A percentile compares a stretch with the other conserved stretches of the same genome.
Evolutionary conservation across 1,139 yeast species (phyloP).

Genomic region (Sugiyamaella pinicola): DNA sequence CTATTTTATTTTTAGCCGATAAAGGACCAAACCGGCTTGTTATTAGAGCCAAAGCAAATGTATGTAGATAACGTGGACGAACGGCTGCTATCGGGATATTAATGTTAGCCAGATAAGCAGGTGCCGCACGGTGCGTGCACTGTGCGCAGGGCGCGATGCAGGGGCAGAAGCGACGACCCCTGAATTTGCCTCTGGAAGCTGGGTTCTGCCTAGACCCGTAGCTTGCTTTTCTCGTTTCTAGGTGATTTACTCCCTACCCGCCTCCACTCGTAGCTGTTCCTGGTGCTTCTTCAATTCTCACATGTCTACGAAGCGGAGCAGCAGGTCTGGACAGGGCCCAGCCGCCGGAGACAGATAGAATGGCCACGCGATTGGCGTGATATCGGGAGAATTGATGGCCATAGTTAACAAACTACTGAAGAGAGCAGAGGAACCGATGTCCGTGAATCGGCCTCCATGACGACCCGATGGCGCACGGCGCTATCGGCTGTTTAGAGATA

Average conservation of each 20-base stretch:
- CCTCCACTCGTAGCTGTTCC: neutral
- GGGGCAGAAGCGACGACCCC: neutral
- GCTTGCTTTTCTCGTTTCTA: no score
- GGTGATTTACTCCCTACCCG: no score
- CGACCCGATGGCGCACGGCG: neutral
- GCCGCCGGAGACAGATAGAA: slow-evolving; percentile 1
- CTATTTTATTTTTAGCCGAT: no score
- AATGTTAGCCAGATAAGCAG: neutral
- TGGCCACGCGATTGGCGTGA: no score
- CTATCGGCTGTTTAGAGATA: neutral
- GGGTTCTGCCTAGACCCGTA: no score
- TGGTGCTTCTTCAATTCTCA: neutral
- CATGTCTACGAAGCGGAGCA: neutral
- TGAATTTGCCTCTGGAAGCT: neutral
- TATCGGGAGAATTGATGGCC: no score
- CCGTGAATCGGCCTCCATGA: neutral
- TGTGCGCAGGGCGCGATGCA: neutral
- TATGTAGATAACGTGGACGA: neutral
- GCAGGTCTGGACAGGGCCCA: neutral
- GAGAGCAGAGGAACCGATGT: no score
- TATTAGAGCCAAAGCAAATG: neutral
- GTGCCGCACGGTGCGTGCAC: no score
- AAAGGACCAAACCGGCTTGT: neutral
- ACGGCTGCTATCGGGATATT: neutral
- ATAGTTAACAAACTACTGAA: no score